phyloP scores from a whole-genome alignment of 768 basidiomycete species.

The Galerina sulciceps region DNA sequence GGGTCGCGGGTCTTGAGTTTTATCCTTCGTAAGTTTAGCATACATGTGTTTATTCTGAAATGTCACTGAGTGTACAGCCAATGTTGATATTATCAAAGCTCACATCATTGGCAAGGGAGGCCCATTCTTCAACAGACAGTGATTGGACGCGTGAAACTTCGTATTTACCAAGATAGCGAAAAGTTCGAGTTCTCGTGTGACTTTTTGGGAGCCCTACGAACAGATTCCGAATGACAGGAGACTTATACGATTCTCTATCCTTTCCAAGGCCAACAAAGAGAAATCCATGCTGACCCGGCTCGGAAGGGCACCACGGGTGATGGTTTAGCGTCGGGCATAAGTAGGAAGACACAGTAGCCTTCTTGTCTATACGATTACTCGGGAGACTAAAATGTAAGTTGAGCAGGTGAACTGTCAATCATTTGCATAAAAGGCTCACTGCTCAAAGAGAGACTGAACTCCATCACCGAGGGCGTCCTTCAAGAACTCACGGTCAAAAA shows the following conservation, averaged over 20 bases:
- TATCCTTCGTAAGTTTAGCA: slow-evolving; percentile 41
- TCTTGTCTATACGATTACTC: slow-evolving; percentile 22
- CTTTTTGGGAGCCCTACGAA: slow-evolving; percentile 46
- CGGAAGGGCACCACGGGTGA: slow-evolving; percentile 57
- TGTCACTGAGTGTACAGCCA: neutral
- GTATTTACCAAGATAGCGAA: slow-evolving; percentile 53
- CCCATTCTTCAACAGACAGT: slow-evolving; percentile 52
- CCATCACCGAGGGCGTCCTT: slow-evolving; percentile 42
- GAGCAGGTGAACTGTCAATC: neutral
- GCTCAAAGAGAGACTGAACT: slow-evolving; percentile 39
- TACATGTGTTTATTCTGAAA: slow-evolving; percentile 39
- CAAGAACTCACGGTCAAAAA: slow-evolving; percentile 44
- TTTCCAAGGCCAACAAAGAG: slow-evolving; percentile 58
- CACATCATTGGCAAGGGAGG: slow-evolving; percentile 42
- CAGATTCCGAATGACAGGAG: slow-evolving; percentile 43
- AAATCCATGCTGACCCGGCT: slow-evolving; percentile 54
- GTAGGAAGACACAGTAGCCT: slow-evolving; percentile 41
- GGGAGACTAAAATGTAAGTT: slow-evolving; percentile 17
- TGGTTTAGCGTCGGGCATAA: slow-evolving; percentile 54
- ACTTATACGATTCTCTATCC: slow-evolving; percentile 45
- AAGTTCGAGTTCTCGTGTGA: slow-evolving; percentile 30
- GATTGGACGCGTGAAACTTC: slow-evolving; percentile 43
- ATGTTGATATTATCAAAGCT: slow-evolving; percentile 9
- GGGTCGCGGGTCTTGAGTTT: slow-evolving; percentile 37
- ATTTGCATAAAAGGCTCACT: slow-evolving; percentile 25